Percentiles rank a stretch among this genome's conserved stretches.
Evolutionary conservation across 2,329 filamentous ascomycete genomes (phyloP).

Genomic region (Cercospora sojina): DNA sequence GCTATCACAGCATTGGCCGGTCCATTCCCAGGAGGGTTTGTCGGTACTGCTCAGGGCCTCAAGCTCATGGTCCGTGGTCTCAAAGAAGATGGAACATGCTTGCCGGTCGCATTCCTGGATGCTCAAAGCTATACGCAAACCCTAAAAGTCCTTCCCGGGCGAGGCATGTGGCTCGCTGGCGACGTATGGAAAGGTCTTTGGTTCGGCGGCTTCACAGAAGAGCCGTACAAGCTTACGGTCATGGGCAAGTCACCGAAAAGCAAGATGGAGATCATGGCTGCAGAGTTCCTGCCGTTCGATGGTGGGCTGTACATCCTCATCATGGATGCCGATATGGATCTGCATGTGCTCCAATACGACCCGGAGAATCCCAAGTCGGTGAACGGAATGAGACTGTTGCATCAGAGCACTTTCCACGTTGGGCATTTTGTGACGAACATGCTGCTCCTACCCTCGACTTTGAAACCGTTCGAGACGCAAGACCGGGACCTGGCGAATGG

Average conservation of each 20-base stretch:
- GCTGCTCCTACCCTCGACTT: slow-evolving; percentile 69
- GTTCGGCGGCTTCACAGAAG: slow-evolving; percentile 95
- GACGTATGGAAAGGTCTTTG: slow-evolving; percentile 92
- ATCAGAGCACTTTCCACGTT: slow-evolving; percentile 82
- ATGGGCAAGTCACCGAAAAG: slow-evolving; percentile 79
- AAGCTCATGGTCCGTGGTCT: slow-evolving; percentile 96
- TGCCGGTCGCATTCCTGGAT: slow-evolving; percentile 96
- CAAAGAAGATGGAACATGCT: slow-evolving; percentile 87
- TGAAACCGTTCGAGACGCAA: slow-evolving; percentile 46
- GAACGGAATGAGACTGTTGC: slow-evolving; percentile 81
- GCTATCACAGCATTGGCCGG: slow-evolving; percentile 79
- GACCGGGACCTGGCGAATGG: slow-evolving; percentile 24
- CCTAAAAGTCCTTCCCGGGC: slow-evolving; percentile 78
- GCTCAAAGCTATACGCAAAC: slow-evolving; percentile 91
- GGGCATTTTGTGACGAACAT: slow-evolving; percentile 75
- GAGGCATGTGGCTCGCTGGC: slow-evolving; percentile 81
- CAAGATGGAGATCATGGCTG: slow-evolving; percentile 72
- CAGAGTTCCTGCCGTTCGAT: slow-evolving; percentile 85
- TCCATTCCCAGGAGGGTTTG: slow-evolving; percentile 73
- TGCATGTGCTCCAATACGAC: slow-evolving; percentile 90
- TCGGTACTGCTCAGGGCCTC: slow-evolving; percentile 90
- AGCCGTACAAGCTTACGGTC: slow-evolving; percentile 91
- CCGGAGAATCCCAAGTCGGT: slow-evolving; percentile 94
- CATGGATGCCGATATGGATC: slow-evolving; percentile 77
- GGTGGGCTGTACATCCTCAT: slow-evolving; percentile 79